These are phyloP conservation scores for Melocanna baccifera DNA, from an alignment of 176 grass and related monocot genomes.

Conservation along the genomic window DNA sequence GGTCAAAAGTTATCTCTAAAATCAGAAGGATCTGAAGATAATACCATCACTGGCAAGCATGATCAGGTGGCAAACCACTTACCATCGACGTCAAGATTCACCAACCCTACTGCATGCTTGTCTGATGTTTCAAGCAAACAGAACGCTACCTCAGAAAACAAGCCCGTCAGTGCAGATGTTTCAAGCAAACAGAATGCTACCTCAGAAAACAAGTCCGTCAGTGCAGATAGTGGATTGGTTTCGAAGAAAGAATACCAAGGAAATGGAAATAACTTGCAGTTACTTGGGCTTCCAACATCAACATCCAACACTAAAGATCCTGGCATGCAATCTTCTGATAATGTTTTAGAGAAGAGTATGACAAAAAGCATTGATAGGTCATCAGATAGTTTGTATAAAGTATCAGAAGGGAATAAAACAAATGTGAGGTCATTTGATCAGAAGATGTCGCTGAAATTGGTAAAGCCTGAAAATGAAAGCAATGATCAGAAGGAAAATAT, in stretches of 20 bases:
- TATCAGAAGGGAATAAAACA: slow-evolving; percentile 30
- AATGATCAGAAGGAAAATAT: slow-evolving; percentile 53
- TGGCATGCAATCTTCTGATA: slow-evolving; percentile 21
- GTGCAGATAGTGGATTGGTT: slow-evolving; percentile 21
- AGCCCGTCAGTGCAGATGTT: too few relatives aligned
- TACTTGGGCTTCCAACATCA: slow-evolving; percentile 16
- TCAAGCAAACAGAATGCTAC: slow-evolving; percentile 27
- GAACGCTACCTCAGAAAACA: slow-evolving; percentile 13
- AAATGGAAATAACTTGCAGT: slow-evolving; percentile 25
- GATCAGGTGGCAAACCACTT: slow-evolving; percentile 16
- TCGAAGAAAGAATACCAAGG: slow-evolving; percentile 23
- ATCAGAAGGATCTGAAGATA: slow-evolving; percentile 31
- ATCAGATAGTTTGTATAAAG: slow-evolving; percentile 12
- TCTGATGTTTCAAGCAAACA: slow-evolving; percentile 40
- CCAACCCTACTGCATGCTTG: slow-evolving; percentile 7
- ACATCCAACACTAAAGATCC: slow-evolving; percentile 5
- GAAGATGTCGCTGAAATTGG: slow-evolving; percentile 31
- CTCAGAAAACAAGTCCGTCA: slow-evolving; percentile 13
- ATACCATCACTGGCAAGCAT: slow-evolving; percentile 28
- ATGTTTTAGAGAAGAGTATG: slow-evolving; percentile 25
- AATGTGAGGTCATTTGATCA: slow-evolving; percentile 39
- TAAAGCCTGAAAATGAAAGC: slow-evolving; percentile 33
- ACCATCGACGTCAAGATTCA: background rate
- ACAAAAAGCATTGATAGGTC: slow-evolving; percentile 4
- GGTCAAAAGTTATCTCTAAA: slow-evolving; percentile 51